Evolutionary conservation across 371 early-diverging fungal genomes (phyloP).

Genomic region (Blakeslea trispora): DNA sequence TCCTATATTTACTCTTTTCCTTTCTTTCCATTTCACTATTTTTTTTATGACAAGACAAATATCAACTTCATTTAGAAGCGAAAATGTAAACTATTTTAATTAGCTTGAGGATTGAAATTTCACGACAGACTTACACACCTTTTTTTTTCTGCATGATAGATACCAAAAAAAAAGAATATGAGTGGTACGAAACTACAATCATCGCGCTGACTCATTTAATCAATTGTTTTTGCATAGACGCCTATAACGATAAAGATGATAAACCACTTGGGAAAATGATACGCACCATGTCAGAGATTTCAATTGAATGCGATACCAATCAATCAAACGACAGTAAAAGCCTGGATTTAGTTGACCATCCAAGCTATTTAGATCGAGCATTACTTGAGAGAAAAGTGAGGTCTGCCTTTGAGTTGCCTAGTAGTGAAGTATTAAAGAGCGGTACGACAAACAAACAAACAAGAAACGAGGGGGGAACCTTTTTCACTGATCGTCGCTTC

Average conservation of each 20-base stretch:
- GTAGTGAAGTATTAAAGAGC: constrained; percentile 15
- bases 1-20: neutral
- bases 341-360: neutral
- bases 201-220: neutral
- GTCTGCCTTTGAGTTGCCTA: constrained; percentile 19
- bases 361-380: neutral
- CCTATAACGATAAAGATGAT: too few species aligned
- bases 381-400: constrained; percentile 22
- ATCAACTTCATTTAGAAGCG: too few species aligned
- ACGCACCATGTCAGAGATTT: constrained; percentile 30
- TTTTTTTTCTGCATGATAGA: too few species aligned
- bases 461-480: neutral
- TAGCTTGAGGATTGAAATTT: too few species aligned
- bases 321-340: neutral
- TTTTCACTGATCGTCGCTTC: neutral
- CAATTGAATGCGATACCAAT: constrained; percentile 30
- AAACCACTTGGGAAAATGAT: neutral
- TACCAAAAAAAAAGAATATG: too few species aligned
- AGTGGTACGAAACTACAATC: neutral
- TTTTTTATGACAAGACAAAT: neutral
- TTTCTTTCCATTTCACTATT: neutral
- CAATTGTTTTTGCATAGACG: too few species aligned
- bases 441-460: constrained; percentile 10
- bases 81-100: too few species aligned
- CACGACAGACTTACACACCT: too few species aligned